Base-by-base conservation (phyloP, 805 yeast species). In the Wickerhamomyces ciferrii region DNA sequence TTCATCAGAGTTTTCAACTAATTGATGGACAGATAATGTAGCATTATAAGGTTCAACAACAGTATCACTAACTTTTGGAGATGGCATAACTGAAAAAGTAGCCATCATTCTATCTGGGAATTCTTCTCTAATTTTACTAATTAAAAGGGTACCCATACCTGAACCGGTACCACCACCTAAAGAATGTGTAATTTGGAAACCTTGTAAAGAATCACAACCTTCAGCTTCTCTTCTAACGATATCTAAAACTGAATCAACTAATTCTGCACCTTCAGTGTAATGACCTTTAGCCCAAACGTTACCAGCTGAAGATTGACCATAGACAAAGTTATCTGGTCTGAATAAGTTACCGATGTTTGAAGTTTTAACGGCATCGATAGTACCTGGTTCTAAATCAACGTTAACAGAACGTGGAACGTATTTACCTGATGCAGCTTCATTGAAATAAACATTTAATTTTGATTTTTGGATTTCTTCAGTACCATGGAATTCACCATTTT, bases 111-210 rank as follows among this genome's bases (percentile, higher is more conserved):
- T 92, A 71, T 92, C 95, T 62, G 97, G 97, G 68, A 83, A 92
- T 68, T 92, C 97, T 59, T 83, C 80, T 38, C 96, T 86, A 58
- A 92, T 82, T 63, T 90, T 94, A 71, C 92, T 97, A 61, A 92
- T 79, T 63, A 92, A 78, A 57, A 92, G 76, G 36, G 98, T 90
- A 45, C 98, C 99, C 67, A 92, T 83, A 63, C 99, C 99, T 25
- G 97, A 90, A 65, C 99, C 99, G 44, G 99, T 92, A 79, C 99
- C 99, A 76, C 99, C 99, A 70, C 98, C 98, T 57, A 92, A 79
- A 24, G 98, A 92, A 69, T 92, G 99, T 39, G 97, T 92, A 70
- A 92, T 91, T 57, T 92, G 74, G 75, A 92, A 92, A 53, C 99
- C 99, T 74, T 92, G 99, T 62, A 92, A 79, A 46, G 98, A 97